Base-by-base conservation (phyloP, 1,284 basidiomycete genomes). In the Erythrobasidium hasegawianum region DNA sequence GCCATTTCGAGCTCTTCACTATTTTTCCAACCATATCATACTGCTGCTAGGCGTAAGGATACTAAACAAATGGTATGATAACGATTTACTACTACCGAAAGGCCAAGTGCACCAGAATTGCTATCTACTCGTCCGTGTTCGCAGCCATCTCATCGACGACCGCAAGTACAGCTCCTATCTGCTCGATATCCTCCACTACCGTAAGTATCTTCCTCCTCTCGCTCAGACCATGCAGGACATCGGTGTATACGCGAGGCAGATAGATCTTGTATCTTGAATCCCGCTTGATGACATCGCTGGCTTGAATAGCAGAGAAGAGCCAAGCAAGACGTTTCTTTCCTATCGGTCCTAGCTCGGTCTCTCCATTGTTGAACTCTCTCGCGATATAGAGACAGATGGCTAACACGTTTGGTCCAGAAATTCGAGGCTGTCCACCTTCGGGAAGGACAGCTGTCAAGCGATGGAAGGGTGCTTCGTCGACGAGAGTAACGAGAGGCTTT, bases 221-320 rank as follows among this genome's bases (percentile, higher is more conserved):
- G 39, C 52, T 61, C 13, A 61, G 52, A 20, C 38, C 39, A 29
- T 61, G 59, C 47, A 61, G 49, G 2, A 61, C 50, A 7, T 55
- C 27, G 14, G 59, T 61, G 18, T 53, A 61, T 1, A 61, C 59
- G 13, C 59, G 59, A 18, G 59, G 59, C n/a, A 61, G 52, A 27
- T 54, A 61, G 14, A 50, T 49, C 26, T 27, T 49, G 24, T 53
- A 16, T 16, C 40, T 18, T 4, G 33, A 39, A 1, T 61, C 39
- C 9, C 33, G 16, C 38, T 43, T 53, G 27, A 50, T 50, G 45
- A 45, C 41, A 14, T 61, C 54, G 1, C 49, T 40, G 7, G 59
- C 47, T 9, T 49, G 50, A 10, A 61, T n/a, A 8, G 24, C 40
- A 10, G 59, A 49, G 13, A 61, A 38, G 26, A 61, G 49, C 59